Evolutionary conservation across 352 stramenopile species (phyloP), one percentile per base, ranked within the genome.

Genomic region (Pythium dissimile): DNA sequence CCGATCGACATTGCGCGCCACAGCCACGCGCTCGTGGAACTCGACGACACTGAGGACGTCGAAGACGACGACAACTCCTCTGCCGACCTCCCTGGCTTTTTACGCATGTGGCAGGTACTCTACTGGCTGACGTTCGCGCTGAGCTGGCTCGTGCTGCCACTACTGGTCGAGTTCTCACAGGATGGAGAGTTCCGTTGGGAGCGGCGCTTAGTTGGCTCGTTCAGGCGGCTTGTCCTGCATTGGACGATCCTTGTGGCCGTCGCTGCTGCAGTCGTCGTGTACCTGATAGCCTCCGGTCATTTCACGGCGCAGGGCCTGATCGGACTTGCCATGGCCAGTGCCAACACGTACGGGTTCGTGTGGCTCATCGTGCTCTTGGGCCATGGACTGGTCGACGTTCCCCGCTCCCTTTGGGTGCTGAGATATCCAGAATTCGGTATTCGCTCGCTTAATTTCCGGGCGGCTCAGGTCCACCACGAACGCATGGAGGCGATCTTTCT

Each of bases 81-180:
- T 34, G 32, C 21, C 30, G 32, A 61, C 28, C 13, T 54, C 24
- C 27, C 41, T 3, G 48, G 38, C n/a, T 81, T 71, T 26, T 26
- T 90, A 9, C 15, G 9, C 0, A 52, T 43, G 15, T 92, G 81
- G 81, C 66, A 80, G 57, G 32, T 71, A 45, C 53, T 91, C 8
- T 91, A 91, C 54, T 91, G 79, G 77, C 24, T 69, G 18, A 86
- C 78, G 37, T 89, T 91, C 51, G 5, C 69, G 28, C 63, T 91
- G 43, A 83, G 77, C 43, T 91, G 81, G 78, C 30, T 83, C 30
- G 55, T 76, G 26, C 62, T 91, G 28, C 81, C 81, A 3, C 67
- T 88, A n/a, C 61, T 89, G 16, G 65, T 72, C 38, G 81, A 91
- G 65, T 83, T 80, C 47, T 53, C 64, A 3, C 77, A 83, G 43